Conservation (phyloP, 2,329 filamentous ascomycete genomes). For the Fusarium redolens region DNA sequence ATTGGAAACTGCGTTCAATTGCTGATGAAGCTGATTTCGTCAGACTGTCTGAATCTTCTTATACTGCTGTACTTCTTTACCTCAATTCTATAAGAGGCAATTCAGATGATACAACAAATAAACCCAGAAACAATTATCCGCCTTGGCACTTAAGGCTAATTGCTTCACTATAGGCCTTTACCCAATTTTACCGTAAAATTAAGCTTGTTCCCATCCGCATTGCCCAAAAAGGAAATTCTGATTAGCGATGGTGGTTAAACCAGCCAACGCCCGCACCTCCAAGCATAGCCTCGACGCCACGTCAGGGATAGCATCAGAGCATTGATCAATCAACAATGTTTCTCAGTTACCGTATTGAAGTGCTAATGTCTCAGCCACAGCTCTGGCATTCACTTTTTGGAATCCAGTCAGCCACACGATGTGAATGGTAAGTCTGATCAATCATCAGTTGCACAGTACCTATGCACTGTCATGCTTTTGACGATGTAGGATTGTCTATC, state of each 20-base stretch:
- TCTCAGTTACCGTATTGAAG: accelerated
- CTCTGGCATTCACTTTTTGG: not conserved
- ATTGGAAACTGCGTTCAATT: not conserved
- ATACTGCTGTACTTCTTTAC: not conserved
- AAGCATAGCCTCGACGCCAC: not conserved
- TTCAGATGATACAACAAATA: not conserved
- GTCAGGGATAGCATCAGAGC: not conserved
- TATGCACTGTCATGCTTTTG: not conserved
- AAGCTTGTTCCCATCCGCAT: not conserved
- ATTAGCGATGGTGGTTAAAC: not conserved
- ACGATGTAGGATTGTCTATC: not conserved
- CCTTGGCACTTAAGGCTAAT: not conserved
- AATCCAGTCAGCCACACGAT: too few relatives aligned
- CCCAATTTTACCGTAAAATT: not conserved
- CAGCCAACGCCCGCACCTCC: not conserved
- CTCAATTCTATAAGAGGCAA: not conserved
- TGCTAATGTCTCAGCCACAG: accelerated
- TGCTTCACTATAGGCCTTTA: not conserved
- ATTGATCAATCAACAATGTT: not conserved
- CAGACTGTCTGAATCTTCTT: not conserved
- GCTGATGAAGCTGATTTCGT: not conserved
- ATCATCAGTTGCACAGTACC: not conserved
- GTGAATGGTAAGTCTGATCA: not conserved
- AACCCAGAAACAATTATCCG: not conserved
- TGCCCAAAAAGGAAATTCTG: not conserved